Base-by-base conservation (phyloP, 2,329 filamentous ascomycete genomes). In the Nothopassalora personata region DNA sequence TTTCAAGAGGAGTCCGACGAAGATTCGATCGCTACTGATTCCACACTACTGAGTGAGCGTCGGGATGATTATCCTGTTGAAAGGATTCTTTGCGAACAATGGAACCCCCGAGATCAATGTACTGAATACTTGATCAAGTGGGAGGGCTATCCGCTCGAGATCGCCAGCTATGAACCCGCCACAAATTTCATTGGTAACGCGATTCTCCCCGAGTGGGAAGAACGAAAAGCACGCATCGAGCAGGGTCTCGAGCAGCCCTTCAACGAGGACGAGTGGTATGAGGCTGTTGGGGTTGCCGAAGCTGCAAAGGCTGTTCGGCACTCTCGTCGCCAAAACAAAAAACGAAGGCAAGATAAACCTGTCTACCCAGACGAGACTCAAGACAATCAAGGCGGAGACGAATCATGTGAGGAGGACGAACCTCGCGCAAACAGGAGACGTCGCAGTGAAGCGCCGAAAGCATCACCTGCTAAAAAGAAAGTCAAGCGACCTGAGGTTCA, bases 51-150 rank as follows among this genome's bases (percentile, higher is more conserved):
- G 7, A 60, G 60, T 30, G 66, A 67, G 9, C 36, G 60, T 1
- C 63, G 66, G 4, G 63, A 59, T 5, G 61, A 62, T 9, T 74
- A 70, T 54, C 51, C 59, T 11, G 70, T 74, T 13, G 72, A 74
- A 36, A 61, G 58, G 33, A 66, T 73, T n/a, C 58, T 73, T 4
- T 62, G 64, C 27, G 68, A 70, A 28, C 39, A 60, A 15, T 34
- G 13, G 11, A 45, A 61, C 31, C 34, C 53, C 8, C 56, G 62
- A 8, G 51, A 61, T 9, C 55, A 46, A 6, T 45, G 11, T 18
- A 30, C 6, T 13, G 10, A 56, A 13, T 72, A 70, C 53, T 62
- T 72, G 8, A 56, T 72, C 52, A 70, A 72, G 53, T 74, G 72
- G 72, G 62, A 66, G 27, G 68, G 67, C 28, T 74, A 71, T 54